phyloP scores from a whole-genome alignment of 495 filamentous ascomycete species.

The Letharia columbiana region DNA sequence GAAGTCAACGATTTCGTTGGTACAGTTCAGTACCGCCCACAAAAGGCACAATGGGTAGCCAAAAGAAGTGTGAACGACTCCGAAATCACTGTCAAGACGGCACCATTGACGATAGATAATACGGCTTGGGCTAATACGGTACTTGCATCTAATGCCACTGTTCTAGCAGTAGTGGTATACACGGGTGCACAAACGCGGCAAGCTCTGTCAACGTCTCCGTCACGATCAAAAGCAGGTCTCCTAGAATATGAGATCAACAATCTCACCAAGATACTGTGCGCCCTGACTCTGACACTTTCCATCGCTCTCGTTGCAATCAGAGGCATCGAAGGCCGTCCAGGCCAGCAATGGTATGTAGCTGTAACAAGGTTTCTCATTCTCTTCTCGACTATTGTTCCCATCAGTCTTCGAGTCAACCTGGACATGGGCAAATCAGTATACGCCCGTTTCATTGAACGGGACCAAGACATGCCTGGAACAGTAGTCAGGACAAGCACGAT shows the following conservation, averaged over 20 bases:
- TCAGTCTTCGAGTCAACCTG: conserved; percentile 90
- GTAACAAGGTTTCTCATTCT: conserved; percentile 94
- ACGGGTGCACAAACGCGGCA: conserved; percentile 92
- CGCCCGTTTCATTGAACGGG: conserved; percentile 87
- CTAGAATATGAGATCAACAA: conserved; percentile 96
- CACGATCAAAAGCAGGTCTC: conserved; percentile 84
- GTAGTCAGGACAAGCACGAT: conserved; percentile 96
- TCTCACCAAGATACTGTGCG: conserved; percentile 93
- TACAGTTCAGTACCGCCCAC: conserved; percentile 55
- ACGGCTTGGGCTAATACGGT: conserved; percentile 99
- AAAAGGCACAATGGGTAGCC: conserved; percentile 26
- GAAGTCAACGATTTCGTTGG: conserved; percentile 92
- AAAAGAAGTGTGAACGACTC: conserved; percentile 22
- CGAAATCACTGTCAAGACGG: conserved; percentile 35
- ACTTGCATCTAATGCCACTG: conserved; percentile 81
- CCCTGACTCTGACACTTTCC: conserved; percentile 75
- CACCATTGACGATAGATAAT: conserved; percentile 86
- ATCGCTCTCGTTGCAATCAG: conserved; percentile 84
- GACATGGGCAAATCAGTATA: conserved; percentile 97
- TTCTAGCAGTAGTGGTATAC: conserved; percentile 82
- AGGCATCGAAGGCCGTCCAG: conserved; percentile 59
- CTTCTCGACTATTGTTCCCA: conserved; percentile 98
- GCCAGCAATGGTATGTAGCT: conserved; percentile 77
- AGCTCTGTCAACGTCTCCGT: conserved; percentile 83
- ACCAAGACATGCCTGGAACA: conserved; percentile 79